Conservation (phyloP, 306 rosid genomes). For the Gleditsia sinensis region DNA sequence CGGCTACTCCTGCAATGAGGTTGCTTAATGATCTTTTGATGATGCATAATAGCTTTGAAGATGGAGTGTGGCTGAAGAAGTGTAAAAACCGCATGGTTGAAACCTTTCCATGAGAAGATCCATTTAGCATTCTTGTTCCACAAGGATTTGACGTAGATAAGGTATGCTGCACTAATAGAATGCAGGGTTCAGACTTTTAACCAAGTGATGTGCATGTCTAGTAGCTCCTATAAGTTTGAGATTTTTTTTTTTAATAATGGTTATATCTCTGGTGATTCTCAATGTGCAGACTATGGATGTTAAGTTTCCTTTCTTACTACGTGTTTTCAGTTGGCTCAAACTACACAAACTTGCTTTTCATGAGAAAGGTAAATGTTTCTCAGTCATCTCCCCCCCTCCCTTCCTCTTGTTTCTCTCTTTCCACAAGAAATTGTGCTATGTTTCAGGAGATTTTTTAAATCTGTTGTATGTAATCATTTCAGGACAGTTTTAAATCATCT, state of each 20-base stretch:
- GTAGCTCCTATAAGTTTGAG: background rate
- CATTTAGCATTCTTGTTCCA: conserved; percentile 88
- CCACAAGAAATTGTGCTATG: background rate
- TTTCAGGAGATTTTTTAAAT: background rate
- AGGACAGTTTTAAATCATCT: background rate
- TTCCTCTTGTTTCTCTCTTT: background rate
- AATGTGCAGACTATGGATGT: background rate
- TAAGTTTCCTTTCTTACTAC: background rate
- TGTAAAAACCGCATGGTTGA: conserved; percentile 73
- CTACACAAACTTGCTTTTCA: background rate
- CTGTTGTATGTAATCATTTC: background rate
- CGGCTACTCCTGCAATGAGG: conserved; percentile 91
- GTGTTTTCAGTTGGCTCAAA: background rate
- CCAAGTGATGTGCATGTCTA: conserved; percentile 1
- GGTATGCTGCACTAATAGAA: conserved; percentile 48
- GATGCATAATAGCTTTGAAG: conserved; percentile 73
- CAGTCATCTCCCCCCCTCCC: background rate
- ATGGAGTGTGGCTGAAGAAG: conserved; percentile 77
- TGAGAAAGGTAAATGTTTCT: background rate
- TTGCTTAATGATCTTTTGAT: conserved; percentile 87
- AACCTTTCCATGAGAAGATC: conserved; percentile 88
- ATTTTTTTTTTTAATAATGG: background rate
- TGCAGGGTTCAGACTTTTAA: conserved; percentile 8
- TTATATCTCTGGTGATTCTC: background rate
- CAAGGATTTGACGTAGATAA: conserved; percentile 82